Conservation (phyloP, 805 yeast genomes). For the Zygoascus biomembranicola region DNA sequence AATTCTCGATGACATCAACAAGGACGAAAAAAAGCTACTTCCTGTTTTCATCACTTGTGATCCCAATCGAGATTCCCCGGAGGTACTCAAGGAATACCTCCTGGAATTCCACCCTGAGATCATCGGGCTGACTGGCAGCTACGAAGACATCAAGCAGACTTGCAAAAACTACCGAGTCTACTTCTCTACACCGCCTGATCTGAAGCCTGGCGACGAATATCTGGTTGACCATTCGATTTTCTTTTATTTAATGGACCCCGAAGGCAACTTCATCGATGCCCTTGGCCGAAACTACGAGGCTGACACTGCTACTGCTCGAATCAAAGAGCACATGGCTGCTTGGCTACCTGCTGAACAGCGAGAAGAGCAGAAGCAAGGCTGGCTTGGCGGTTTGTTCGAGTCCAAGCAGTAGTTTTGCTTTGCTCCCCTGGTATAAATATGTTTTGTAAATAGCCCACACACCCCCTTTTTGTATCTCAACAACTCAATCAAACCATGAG, state of each 20-base stretch:
- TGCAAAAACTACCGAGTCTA: conserved; percentile 92
- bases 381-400: conserved; percentile 6
- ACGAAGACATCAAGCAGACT: conserved; percentile 70
- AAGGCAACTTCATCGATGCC: conserved; percentile 91
- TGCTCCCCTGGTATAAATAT: too few relatives aligned
- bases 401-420: not conserved
- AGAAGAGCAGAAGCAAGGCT: conserved; percentile 41
- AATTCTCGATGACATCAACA: conserved; percentile 54
- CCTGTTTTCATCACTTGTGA: conserved; percentile 95
- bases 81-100: conserved; percentile 72
- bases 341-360: conserved; percentile 67
- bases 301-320: conserved; percentile 65
- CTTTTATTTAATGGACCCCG: conserved; percentile 97
- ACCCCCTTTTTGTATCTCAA: not conserved
- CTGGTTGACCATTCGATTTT: conserved; percentile 95
- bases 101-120: conserved; percentile 85
- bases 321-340: conserved; percentile 64
- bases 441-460: conserved; percentile 6
- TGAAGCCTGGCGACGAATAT: conserved; percentile 93
- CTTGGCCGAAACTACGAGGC: conserved; percentile 87
- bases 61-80: conserved; percentile 90
- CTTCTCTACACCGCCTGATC: conserved; percentile 92
- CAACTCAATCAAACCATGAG: not conserved
- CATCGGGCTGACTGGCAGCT: conserved; percentile 85
- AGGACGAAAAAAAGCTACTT: conserved; percentile 38